phyloP scores from a whole-genome alignment of 805 yeast species.

The Lipomyces spencermartinsiae region DNA sequence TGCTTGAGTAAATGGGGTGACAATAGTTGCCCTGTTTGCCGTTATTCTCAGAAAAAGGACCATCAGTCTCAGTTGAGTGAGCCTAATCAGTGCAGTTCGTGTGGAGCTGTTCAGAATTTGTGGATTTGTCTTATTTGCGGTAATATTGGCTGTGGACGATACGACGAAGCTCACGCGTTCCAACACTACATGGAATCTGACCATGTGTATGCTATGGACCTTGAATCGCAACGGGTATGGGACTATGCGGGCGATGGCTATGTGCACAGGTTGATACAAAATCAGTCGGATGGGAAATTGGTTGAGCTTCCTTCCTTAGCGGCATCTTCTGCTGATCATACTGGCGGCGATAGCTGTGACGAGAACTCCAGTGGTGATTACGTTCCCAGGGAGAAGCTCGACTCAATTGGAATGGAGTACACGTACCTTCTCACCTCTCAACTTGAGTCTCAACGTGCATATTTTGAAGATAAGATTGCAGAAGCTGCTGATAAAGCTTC shows the following conservation, averaged over 20 bases:
- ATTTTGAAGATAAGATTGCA: constrained; percentile 65
- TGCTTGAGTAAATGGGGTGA: constrained; percentile 89
- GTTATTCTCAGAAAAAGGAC: constrained; percentile 63
- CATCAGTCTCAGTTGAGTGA: constrained; percentile 28
- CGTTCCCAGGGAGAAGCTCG: constrained; percentile 52
- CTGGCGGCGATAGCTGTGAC: constrained; percentile 2
- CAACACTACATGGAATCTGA: constrained; percentile 77
- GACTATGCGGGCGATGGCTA: constrained; percentile 91
- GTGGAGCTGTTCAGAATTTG: constrained; percentile 65
- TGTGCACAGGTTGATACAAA: constrained; percentile 84
- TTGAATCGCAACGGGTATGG: constrained; percentile 86
- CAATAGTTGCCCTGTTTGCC: constrained; percentile 81
- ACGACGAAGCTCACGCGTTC: constrained; percentile 83
- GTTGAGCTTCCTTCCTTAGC: constrained; percentile 67
- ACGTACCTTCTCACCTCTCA: constrained; percentile 79
- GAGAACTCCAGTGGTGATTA: constrained; percentile 18
- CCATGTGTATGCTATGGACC: constrained; percentile 92
- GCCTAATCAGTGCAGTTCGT: constrained; percentile 55
- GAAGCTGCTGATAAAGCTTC: constrained; percentile 45
- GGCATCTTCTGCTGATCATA: not conserved
- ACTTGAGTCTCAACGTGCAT: constrained; percentile 83
- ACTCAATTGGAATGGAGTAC: constrained; percentile 74
- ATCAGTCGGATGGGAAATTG: constrained; percentile 85
- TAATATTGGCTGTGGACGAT: constrained; percentile 88
- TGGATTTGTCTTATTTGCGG: constrained; percentile 95